phyloP scores from a whole-genome alignment of 805 yeast genomes.

The Saturnispora mendoncae region DNA sequence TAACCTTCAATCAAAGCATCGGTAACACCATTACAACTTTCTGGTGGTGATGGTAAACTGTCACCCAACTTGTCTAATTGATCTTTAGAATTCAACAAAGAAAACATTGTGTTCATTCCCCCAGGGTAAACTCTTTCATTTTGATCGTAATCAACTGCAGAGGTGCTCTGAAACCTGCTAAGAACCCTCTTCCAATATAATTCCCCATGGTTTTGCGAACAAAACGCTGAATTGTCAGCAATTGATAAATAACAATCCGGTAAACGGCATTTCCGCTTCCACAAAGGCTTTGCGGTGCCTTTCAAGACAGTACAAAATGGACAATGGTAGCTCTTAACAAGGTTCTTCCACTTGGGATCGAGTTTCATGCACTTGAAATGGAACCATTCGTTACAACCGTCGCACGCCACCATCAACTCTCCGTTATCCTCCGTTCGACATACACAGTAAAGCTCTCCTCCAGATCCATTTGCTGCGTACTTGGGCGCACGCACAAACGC shows the following conservation, averaged over 20 bases:
- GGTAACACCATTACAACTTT: not conserved
- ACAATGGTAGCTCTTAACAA: conserved; percentile 63
- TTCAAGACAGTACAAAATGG: conserved; percentile 50
- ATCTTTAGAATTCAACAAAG: conserved; percentile 13
- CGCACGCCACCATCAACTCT: conserved; percentile 86
- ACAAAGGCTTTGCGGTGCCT: conserved; percentile 45
- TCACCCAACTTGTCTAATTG: conserved; percentile 28
- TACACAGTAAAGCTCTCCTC: conserved; percentile 57
- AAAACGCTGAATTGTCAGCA: conserved; percentile 52
- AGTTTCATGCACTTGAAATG: conserved; percentile 73
- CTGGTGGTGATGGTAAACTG: conserved; percentile 32
- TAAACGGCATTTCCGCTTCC: conserved; percentile 73
- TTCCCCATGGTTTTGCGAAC: conserved; percentile 64
- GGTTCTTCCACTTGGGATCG: conserved; percentile 38
- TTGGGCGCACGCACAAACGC: conserved; percentile 28
- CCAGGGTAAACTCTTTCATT: conserved; percentile 5
- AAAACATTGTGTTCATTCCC: conserved; percentile 11
- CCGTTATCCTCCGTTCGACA: conserved; percentile 76
- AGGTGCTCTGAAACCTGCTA: conserved; percentile 12
- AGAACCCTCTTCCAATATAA: conserved; percentile 31
- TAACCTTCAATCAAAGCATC: conserved; percentile 6
- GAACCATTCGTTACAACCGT: conserved; percentile 92
- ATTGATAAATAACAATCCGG: conserved; percentile 49
- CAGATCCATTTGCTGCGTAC: conserved; percentile 41
- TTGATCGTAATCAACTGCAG: conserved; percentile 11